Base-by-base conservation (phyloP, 257 asterid species). In the Apocynum venetum region DNA sequence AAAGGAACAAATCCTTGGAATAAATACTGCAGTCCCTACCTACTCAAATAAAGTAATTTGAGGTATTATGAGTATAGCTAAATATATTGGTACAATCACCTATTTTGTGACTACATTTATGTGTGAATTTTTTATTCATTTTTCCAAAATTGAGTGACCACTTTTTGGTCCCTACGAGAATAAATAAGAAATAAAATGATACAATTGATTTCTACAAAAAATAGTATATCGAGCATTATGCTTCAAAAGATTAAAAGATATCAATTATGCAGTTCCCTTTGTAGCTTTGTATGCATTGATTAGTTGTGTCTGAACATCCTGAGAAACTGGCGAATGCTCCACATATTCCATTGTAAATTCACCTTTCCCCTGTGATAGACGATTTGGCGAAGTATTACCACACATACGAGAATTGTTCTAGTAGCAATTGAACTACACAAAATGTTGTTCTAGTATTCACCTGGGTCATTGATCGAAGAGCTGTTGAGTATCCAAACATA, bases 381-480 rank as follows among this genome's bases (percentile, higher is more conserved):
- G n/a, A 82, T 59, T 17, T 25, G 31, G 43, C 19, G 47, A 6
- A 79, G 55, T 13, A 14, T 66, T 2, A 14, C 11, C 10, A 51
- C 55, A 20, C 31, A 69, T 53, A 38, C 70, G 46, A 59, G 40
- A 20, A 31, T 41, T 14, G 46, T 38, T n/a, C 4, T 0, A 43
- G 35, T 51, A 43, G 7, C 38, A 1, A 19, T 10, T 12, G 0
- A 38, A 41, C 51, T 11, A 8, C 17, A 63, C 31, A 10, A 31
- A 40, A 43, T 8, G 14, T 4, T 36, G 20, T 43, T 56, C 41
- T 44, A 17, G 38, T 63, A 65, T 41, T 85, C 77, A 93, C 99
- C 97, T 96, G 99, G 79, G 99, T 96, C 99, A 96, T 93, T 57
- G 99, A 96, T 49, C 98, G 96, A 41, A 95, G 97, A 76, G 98